A percentile compares a stretch with the other conserved stretches of the same genome.
Conservation (phyloP, 2,329 filamentous ascomycete species). For the Pyricularia grisea region DNA sequence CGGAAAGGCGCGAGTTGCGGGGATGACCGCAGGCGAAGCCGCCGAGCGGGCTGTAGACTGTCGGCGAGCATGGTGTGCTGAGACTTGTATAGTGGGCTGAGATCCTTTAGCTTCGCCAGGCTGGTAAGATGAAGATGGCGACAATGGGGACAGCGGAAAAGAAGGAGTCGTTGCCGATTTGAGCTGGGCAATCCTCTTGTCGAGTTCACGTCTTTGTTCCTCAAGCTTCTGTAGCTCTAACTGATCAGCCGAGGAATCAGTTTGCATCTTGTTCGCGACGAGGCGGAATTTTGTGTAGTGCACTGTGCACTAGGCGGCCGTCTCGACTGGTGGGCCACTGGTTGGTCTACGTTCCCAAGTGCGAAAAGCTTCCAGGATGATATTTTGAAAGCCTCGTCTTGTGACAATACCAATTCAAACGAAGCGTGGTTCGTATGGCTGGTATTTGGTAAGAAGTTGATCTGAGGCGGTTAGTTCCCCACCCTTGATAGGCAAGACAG, state of each 20-base stretch:
- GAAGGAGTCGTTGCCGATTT: not conserved
- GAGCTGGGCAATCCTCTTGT: constrained; percentile 2
- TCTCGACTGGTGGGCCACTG: not conserved
- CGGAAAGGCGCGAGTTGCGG: not conserved
- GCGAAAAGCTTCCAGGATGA: not conserved
- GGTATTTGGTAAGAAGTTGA: not conserved
- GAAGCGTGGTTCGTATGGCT: not conserved
- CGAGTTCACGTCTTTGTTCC: not conserved
- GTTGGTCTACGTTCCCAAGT: not conserved
- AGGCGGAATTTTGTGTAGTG: not conserved
- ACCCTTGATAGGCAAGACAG: not conserved
- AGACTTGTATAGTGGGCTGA: not conserved
- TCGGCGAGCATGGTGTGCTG: not conserved
- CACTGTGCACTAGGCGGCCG: not conserved
- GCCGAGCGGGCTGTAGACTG: not conserved
- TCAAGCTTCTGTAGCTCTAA: constrained; percentile 4
- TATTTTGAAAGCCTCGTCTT: not conserved
- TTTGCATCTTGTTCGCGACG: not conserved
- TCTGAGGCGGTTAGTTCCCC: not conserved
- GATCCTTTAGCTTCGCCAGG: not conserved
- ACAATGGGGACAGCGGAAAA: not conserved
- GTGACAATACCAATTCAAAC: not conserved
- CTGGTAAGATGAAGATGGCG: not conserved
- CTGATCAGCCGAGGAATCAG: not conserved
- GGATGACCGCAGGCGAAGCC: not conserved